Percentiles rank a stretch among this genome's conserved stretches.
These are phyloP conservation scores for Solanum acaule DNA, from an alignment of 257 asterid genomes.

Conservation along the genomic window DNA sequence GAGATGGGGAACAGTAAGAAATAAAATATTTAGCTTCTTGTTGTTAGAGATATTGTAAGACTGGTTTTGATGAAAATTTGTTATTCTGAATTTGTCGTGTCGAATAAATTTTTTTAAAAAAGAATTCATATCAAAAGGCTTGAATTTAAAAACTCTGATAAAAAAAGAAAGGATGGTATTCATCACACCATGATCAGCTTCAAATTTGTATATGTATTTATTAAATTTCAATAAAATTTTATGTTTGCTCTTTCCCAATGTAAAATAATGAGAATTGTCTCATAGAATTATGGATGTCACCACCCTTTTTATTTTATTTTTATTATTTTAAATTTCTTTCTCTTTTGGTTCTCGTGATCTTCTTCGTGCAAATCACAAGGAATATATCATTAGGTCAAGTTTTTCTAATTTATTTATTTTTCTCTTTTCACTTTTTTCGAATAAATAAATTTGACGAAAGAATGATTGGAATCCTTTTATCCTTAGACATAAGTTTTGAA, in stretches of 20 bases:
- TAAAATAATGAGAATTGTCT: not conserved
- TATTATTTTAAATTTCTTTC: too few relatives aligned
- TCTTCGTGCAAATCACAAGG: not conserved
- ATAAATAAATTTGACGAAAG: too few relatives aligned
- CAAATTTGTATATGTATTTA: not conserved
- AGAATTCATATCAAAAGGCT: not conserved
- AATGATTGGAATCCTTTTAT: not conserved
- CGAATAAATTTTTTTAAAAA: too few relatives aligned
- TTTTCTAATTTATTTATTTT: too few relatives aligned
- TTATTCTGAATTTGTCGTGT: fast-evolving
- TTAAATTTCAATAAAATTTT: not conserved
- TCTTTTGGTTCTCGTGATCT: not conserved
- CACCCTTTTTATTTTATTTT: not conserved
- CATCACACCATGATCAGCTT: fast-evolving
- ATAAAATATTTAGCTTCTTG: not conserved
- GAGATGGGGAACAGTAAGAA: not conserved
- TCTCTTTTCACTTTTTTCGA: not conserved
- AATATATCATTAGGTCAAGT: not conserved
- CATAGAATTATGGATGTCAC: not conserved
- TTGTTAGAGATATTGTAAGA: not conserved
- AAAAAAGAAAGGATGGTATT: not conserved
- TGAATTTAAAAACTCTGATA: fast-evolving
- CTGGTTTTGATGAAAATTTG: not conserved
- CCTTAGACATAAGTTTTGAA: too few relatives aligned
- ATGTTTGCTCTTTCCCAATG: not conserved